Base-by-base conservation (phyloP, 129 eudicot genomes). In the Escallonia rubra region DNA sequence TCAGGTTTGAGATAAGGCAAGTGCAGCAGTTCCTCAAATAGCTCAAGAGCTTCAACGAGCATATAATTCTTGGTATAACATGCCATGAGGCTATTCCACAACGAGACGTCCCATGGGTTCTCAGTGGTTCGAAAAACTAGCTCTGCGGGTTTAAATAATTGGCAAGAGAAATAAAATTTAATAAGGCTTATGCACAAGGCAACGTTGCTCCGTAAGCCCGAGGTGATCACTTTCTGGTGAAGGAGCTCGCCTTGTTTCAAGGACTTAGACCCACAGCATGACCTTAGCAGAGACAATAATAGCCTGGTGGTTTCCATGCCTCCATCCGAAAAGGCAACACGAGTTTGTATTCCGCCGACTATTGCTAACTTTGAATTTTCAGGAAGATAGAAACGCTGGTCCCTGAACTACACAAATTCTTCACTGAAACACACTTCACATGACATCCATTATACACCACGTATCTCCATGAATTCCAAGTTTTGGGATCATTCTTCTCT, bases 31-130 rank as follows among this genome's bases (percentile, higher is more conserved):
- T n/a, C 12, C 57, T 52, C 57, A 52, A 52, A 52, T 11, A 52
- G 12, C 13, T 52, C 57, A 52, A 52, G 11, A 52, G 57, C 57
- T 52, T 52, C 57, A 52, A 11, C n/a, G 57, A 52, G 12, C 57
- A 52, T 52, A n/a, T 1, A 52, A 11, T 52, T 52, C 57, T 52
- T 52, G 57, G 57, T 52, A 12, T 52, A 52, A 8, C 13, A 11
- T 52, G 57, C 57, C 57, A 52, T 52, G 14, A 52, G 14, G 57
- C 57, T n/a, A 52, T 52, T 52, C 57, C 57, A 52, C 57, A 52
- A 11, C 9, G 57, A 52, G 57, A 52, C 3, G 57, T 52, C 57
- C 57, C 9, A 52, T 11, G 57, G 14, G 14, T 52, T 52, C 14
- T 52, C 57, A 52, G 12, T 52, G 12, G 57, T 52, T 52, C 12